Evolutionary conservation across 176 grass and related monocot species (phyloP).

Genomic region (Raddia distichophylla): DNA sequence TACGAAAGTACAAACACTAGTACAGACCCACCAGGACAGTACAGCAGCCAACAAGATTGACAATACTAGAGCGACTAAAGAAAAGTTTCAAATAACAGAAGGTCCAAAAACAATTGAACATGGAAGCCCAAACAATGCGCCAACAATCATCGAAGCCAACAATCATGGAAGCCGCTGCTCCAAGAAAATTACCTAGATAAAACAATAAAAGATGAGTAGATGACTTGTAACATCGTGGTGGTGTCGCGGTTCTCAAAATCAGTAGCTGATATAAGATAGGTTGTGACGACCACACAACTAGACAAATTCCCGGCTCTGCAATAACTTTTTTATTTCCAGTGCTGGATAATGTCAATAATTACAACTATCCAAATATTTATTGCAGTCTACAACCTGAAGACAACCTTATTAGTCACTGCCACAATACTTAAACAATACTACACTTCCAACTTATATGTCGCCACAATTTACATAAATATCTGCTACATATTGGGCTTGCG

Average conservation of each 20-base stretch:
- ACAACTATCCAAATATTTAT: not conserved
- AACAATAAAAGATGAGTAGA: not conserved
- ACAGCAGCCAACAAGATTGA: not conserved
- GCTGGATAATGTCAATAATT: constrained; percentile 16
- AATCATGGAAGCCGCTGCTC: not conserved
- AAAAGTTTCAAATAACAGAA: not conserved
- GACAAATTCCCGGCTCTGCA: not conserved
- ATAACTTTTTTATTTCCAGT: constrained; percentile 3
- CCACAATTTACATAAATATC: constrained; percentile 38
- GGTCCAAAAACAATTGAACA: not conserved
- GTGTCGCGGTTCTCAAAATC: not conserved
- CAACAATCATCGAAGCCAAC: not conserved
- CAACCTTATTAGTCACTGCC: constrained; percentile 1
- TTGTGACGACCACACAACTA: not conserved
- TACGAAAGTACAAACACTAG: not conserved
- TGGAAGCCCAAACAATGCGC: not conserved
- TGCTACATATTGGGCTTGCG: not conserved
- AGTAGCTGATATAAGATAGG: not conserved
- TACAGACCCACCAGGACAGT: not conserved
- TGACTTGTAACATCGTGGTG: not conserved
- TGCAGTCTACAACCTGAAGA: constrained; percentile 11
- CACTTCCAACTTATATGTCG: not conserved
- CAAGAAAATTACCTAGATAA: not conserved
- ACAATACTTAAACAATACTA: constrained; percentile 13
- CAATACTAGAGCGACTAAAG: not conserved